A percentile compares a stretch with the other conserved stretches of the same genome.
Conservation (phyloP, 2,329 filamentous ascomycete species). For the Pseudogymnoascus pannorum region DNA sequence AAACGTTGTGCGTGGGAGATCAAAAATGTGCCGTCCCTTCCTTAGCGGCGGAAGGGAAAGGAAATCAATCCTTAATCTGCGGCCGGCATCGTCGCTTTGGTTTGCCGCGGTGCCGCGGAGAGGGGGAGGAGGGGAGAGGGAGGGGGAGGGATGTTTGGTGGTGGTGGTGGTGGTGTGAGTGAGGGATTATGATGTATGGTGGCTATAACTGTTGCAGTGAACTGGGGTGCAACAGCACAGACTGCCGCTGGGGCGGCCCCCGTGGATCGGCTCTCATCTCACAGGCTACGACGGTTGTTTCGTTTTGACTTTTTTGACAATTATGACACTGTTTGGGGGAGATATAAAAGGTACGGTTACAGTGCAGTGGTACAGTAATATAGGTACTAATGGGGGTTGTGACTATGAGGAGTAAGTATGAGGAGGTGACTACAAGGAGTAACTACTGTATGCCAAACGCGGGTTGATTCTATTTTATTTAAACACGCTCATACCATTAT, state of each 20-base stretch:
- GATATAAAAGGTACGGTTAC: too few species aligned
- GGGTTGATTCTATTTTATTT: background rate
- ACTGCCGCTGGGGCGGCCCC: background rate
- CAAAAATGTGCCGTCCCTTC: background rate
- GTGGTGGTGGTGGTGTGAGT: too few species aligned
- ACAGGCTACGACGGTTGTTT: background rate
- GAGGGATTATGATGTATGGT: background rate
- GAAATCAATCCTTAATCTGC: background rate
- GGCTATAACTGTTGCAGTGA: too few species aligned
- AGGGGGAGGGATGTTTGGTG: too few species aligned
- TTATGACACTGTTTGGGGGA: too few species aligned
- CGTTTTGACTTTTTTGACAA: too few species aligned
- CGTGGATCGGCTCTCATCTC: background rate
- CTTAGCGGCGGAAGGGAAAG: background rate
- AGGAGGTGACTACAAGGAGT: too few species aligned
- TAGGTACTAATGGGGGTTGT: too few species aligned
- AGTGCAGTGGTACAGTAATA: too few species aligned
- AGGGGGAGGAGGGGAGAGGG: background rate
- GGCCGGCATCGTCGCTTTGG: background rate
- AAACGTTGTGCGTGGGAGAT: too few species aligned
- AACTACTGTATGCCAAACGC: background rate
- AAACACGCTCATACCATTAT: too few species aligned
- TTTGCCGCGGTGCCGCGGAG: background rate
- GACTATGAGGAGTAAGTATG: too few species aligned
- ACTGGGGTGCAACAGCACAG: background rate